Evolutionary conservation across 139 green algal species (phyloP), one percentile per base, ranked within the genome.

Genomic region (Limnomonas spitsbergensis): DNA sequence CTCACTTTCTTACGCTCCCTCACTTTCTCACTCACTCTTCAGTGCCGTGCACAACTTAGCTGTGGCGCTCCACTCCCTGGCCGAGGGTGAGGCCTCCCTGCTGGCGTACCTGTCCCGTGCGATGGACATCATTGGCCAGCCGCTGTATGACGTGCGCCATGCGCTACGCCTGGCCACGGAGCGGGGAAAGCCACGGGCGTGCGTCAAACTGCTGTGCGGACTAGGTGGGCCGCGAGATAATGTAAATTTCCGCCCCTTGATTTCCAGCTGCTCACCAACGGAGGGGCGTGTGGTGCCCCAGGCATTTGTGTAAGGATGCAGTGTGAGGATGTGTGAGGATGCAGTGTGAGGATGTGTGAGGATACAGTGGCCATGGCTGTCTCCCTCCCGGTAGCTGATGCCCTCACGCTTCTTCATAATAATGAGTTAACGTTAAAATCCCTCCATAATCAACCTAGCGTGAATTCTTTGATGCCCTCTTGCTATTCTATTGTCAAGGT

Each of bases 111-210:
- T 97, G 37, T 38, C 75, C 0, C 40, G 84, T n/a, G 61, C 34
- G 27, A 31, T 31, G 26, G 72, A 69, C 78, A 53, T 53, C 35
- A 32, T 39, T 2, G 56, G 67, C 9, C 31, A 67, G 3, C 90
- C 93, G 34, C 81, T 92, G 69, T 98, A 95, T 81, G 94, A 98
- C 80, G 40, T 89, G 0, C 89, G 94, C 76, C 92, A 91, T 40
- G 94, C 94, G 9, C 88, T 98, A 71, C 83, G 93, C 37, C 71
- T 98, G 66, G 89, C 86, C 0, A 75, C 84, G 3, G 87, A 92
- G 77, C 78, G 84, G 14, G 73, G 79, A 68, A 89, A 86, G 75
- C 71, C 67, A 38, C 84, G 90, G 29, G 94, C 94, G 14, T 93
- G 79, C 40, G 92, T 98, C 2, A 76, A 82, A 47, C 89, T 98